Evolutionary conservation across 2,329 filamentous ascomycete genomes (phyloP), one percentile per base, ranked within the genome.

Genomic region (Colletotrichum plurivorum): DNA sequence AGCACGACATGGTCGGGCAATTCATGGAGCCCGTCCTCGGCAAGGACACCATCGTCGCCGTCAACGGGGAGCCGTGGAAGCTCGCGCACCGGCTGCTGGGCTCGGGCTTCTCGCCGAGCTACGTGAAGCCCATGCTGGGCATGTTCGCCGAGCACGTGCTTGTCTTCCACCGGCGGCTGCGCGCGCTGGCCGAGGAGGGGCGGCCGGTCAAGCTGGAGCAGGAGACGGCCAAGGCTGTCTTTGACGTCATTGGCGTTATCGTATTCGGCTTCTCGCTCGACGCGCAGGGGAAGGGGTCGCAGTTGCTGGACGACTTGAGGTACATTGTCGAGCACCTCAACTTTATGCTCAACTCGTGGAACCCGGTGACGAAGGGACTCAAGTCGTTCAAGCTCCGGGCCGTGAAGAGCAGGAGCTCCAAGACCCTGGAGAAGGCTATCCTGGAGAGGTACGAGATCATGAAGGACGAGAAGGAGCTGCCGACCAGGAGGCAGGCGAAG

Each of bases 1-100:
- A 65, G 6, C 66, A 73, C 10, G 20, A 43, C 10, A 45, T 63
- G 20, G 53, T 64, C 20, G 54, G 68, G n/a, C 63, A 67, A 9
- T 39, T 73, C 9, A 68, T 78, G 58, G 63, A 72, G 49, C 60
- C 71, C 3, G 70, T 74, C 22, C 49, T 76, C 20, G 74, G 75
- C 1, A 49, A 57, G 2, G 67, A 71, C 45, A 64, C 71, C 51
- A 72, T 77, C 18, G 71, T 71, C 6, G 65, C 71, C 0, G 70
- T 63, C 18, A 78, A 77, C 54, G 75, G 75, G 3, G 60, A 72
- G 4, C 18, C 74, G 3, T 78, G 76, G 75, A 77, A 78, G 71
- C 71, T 70, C 39, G 65, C 77, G 16, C 73, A 78, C 45, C 72
- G 73, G 0, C 63, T 67, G 3, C 73, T 76, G n/a, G 76, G 76